phyloP scores from a whole-genome alignment of 495 filamentous ascomycete species.

The Annulohypoxylon nitens region DNA sequence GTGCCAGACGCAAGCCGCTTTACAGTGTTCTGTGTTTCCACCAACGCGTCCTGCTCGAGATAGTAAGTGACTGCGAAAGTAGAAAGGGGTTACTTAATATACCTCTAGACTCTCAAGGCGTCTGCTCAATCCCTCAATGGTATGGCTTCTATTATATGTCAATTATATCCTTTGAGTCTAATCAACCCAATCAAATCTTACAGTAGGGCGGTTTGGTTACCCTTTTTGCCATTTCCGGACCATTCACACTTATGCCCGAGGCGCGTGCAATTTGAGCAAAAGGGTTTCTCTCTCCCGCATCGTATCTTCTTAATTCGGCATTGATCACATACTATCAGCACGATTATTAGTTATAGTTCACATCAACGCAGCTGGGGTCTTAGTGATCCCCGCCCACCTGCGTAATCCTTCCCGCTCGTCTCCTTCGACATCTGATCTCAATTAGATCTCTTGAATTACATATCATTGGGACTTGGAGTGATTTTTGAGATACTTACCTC shows the following conservation, averaged over 20 bases:
- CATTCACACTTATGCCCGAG: conserved; percentile 39
- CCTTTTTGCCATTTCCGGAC: conserved; percentile 39
- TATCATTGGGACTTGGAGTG: background rate
- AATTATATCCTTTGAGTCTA: background rate
- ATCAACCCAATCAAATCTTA: background rate
- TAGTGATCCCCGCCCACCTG: conserved; percentile 33
- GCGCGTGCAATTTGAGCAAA: conserved; percentile 35
- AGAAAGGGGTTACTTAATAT: background rate
- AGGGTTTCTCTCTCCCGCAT: conserved; percentile 39
- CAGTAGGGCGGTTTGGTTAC: conserved; percentile 37
- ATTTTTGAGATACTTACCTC: conserved; percentile 26
- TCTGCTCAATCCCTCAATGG: conserved; percentile 31
- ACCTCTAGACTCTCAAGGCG: conserved; percentile 36
- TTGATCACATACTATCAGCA: conserved; percentile 35
- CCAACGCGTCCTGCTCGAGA: conserved; percentile 19
- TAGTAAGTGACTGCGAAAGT: background rate
- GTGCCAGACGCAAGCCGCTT: conserved; percentile 27
- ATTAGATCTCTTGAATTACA: conserved; percentile 6
- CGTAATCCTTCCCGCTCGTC: conserved; percentile 38
- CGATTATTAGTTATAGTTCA: conserved; percentile 8
- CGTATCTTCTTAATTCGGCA: conserved; percentile 41
- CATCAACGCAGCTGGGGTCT: conserved; percentile 6
- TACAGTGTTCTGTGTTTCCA: conserved; percentile 31
- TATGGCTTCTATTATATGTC: conserved; percentile 32
- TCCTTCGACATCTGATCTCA: conserved; percentile 33